Evolutionary conservation across 164 flowering plant species (phyloP).

Genomic region (Platanus orientalis): DNA sequence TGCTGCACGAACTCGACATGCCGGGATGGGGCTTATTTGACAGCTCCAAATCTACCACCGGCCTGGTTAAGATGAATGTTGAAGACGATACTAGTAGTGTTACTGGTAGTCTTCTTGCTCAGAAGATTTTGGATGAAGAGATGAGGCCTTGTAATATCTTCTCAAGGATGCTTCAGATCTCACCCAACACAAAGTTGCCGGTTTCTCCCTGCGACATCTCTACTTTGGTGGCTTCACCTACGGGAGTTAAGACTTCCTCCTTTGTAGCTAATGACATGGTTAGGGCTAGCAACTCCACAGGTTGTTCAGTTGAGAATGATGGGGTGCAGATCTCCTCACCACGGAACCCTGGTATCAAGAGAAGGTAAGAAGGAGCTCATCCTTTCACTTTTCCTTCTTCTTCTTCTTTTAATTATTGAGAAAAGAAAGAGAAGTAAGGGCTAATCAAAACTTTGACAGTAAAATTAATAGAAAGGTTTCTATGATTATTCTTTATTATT

Average conservation of each 20-base stretch:
- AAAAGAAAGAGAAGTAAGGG: too few relatives aligned
- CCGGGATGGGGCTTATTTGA: conserved; percentile 22
- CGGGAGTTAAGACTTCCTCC: conserved; percentile 22
- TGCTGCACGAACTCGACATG: conserved; percentile 35
- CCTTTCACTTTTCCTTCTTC: too few relatives aligned
- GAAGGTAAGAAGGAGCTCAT: conserved; percentile 77
- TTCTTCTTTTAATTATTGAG: too few relatives aligned
- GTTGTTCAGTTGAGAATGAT: conserved; percentile 32
- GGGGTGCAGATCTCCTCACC: conserved; percentile 75
- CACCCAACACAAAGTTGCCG: conserved; percentile 33
- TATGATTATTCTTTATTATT: not conserved
- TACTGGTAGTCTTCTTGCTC: conserved; percentile 12
- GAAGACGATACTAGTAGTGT: not conserved
- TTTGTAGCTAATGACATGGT: conserved; percentile 27
- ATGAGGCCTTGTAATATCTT: conserved; percentile 41
- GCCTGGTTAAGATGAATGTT: conserved; percentile 15
- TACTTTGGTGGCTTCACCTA: conserved; percentile 18
- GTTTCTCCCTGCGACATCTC: conserved; percentile 24
- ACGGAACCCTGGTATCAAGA: conserved; percentile 65
- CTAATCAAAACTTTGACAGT: not conserved
- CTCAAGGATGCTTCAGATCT: conserved; percentile 80
- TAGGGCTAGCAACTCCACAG: conserved; percentile 21
- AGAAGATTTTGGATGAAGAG: conserved; percentile 28
- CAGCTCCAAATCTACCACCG: conserved; percentile 11
- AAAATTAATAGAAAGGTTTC: not conserved